Evolutionary conservation across 352 stramenopile species (phyloP).

Genomic region (Phytophthora capsici): DNA sequence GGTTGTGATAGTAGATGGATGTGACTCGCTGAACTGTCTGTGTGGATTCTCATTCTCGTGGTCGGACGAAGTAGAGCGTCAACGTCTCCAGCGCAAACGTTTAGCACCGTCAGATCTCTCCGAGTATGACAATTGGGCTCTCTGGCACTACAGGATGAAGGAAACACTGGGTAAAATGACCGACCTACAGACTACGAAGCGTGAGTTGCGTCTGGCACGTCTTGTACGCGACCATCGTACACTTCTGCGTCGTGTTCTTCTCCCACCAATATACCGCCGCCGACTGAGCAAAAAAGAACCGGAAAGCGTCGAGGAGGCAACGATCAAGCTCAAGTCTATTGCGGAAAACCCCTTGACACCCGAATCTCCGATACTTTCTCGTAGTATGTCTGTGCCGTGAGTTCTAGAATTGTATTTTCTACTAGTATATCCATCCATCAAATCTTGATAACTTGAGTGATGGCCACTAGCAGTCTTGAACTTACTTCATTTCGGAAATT

Average conservation of each 20-base stretch:
- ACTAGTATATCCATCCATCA: background rate
- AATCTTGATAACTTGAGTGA: background rate
- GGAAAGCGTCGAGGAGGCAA: background rate
- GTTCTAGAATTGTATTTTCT: no score
- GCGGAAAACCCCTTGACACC: conserved; percentile 3
- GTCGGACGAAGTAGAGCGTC: conserved; percentile 51
- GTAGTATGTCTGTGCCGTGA: conserved; percentile 23
- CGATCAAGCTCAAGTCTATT: conserved; percentile 15
- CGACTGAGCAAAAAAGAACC: conserved; percentile 19
- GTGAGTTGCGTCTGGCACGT: conserved; percentile 37
- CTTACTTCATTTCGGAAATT: no score
- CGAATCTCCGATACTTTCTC: conserved; percentile 11
- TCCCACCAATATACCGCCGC: conserved; percentile 26
- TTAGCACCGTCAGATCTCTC: conserved; percentile 40
- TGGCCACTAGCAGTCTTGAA: background rate
- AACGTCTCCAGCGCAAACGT: conserved; percentile 53
- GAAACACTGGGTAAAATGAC: conserved; percentile 34
- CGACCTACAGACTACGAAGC: conserved; percentile 36
- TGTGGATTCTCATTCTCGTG: conserved; percentile 65
- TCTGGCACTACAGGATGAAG: conserved; percentile 37
- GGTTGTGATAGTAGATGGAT: conserved; percentile 72
- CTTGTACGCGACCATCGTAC: conserved; percentile 42
- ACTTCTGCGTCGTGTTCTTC: conserved; percentile 39
- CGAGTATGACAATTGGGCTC: conserved; percentile 38
- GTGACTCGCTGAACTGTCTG: conserved; percentile 55